Conservation (phyloP, 768 basidiomycete species). For the Bullera alba region DNA sequence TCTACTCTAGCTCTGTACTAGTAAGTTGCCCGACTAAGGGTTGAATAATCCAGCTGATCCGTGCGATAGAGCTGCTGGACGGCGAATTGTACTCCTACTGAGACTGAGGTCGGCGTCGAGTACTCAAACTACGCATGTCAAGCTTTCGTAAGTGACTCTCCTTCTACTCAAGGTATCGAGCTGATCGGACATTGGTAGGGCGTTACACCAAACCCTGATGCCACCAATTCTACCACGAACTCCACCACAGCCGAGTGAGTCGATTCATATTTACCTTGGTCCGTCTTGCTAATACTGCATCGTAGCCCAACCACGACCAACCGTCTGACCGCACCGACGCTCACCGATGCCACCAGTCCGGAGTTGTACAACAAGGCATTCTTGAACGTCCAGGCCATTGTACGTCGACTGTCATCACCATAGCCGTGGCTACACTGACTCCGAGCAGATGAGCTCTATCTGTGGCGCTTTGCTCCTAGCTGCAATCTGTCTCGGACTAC, state of each 20-base stretch:
- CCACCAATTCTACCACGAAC: not conserved
- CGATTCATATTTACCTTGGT: not conserved
- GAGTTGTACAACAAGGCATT: constrained; percentile 3
- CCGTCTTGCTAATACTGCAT: not conserved
- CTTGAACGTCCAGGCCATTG: constrained; percentile 17
- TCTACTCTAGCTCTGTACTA: constrained; percentile 13
- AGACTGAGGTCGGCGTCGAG: constrained; percentile 10
- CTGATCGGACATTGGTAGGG: not conserved
- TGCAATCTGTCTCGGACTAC: constrained; percentile 23
- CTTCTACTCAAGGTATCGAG: not conserved
- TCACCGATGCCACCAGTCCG: constrained; percentile 3
- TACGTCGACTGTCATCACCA: constrained; percentile 2
- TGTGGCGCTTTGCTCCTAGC: constrained; percentile 17
- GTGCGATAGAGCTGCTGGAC: constrained; percentile 24
- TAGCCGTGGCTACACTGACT: not conserved
- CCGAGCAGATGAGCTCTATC: constrained; percentile 34
- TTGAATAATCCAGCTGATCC: no score
- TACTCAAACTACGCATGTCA: constrained; percentile 20
- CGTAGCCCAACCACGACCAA: not conserved
- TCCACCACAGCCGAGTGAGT: not conserved
- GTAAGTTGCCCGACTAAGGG: no score
- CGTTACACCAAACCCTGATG: no score
- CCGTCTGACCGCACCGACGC: not conserved
- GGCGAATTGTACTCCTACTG: constrained; percentile 8
- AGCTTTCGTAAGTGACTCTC: constrained; percentile 8